Base-by-base conservation (phyloP, 176 grass and related monocot species). In the Elymus sibiricus region DNA sequence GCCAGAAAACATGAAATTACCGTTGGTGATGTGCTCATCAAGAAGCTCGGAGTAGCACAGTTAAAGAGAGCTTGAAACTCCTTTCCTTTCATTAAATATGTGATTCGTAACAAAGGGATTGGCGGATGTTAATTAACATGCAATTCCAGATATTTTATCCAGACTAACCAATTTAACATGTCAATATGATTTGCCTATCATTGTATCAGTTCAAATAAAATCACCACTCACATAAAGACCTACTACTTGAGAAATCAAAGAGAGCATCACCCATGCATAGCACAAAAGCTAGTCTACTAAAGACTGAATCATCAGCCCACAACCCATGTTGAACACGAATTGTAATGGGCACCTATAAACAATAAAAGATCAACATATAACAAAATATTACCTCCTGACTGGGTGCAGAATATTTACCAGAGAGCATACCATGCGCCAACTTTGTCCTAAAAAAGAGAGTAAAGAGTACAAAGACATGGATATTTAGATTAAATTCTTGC, bases 371-470 rank as follows among this genome's bases (percentile, higher is more conserved):
- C 34, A 75, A 84, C 7, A 65, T 66, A 21, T 59, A 69, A 46
- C 6, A 68, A 76, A 61, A 51, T 38, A 43, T 66, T 96, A 99
- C 97, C 94, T 93, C 87, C 61, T 91, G 83, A 70, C 69, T 74
- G 67, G 90, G 82, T 24, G 68, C n/a, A 74, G 97, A 99, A 84
- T 96, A 93, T 90, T 88, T 94, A 69, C 94, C 94, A 64, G 97
- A 99, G 60, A 99, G 89, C 92, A 99, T 53, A 71, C 97, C 97
- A 89, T 96, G 92, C 4, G 84, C 97, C 60, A 99, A 73, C 74
- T 99, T 99, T 79, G 94, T 94, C 92, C 97, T 99, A 85, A 25
- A 78, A 78, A 87, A 80, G 7, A 17, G 22, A 64, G 24, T 27
- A 35, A 62, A 46, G 21, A 83, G 3, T 29, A 34, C 29, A 51